Evolutionary conservation across 2,329 filamentous ascomycete genomes (phyloP), one percentile per base, ranked within the genome.

Genomic region (Dactylellina sp.): DNA sequence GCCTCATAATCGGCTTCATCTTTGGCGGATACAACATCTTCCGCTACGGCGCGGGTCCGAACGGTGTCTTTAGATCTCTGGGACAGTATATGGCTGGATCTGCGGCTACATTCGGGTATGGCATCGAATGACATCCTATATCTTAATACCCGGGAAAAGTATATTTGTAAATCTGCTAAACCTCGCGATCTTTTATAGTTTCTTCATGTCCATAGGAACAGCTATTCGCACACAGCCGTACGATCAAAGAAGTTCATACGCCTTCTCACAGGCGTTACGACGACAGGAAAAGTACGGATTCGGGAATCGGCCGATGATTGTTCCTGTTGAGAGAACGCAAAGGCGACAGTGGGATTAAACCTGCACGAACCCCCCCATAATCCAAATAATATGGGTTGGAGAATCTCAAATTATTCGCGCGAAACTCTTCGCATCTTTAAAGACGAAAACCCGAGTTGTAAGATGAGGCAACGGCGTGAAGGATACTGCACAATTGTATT

Each of bases 131-230:
- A n/a, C n/a, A n/a, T n/a, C n/a, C n/a, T n/a, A n/a, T n/a, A n/a
- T n/a, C n/a, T n/a, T n/a, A n/a, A n/a, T n/a, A n/a, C n/a, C n/a
- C n/a, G n/a, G n/a, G n/a, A n/a, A n/a, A n/a, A n/a, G n/a, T n/a
- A n/a, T n/a, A n/a, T n/a, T n/a, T n/a, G n/a, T n/a, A n/a, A n/a
- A n/a, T n/a, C n/a, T n/a, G n/a, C n/a, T n/a, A n/a, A n/a, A n/a
- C n/a, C n/a, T n/a, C n/a, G n/a, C n/a, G n/a, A n/a, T n/a, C n/a
- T n/a, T 24, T 24, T 62, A 56, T 76, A 89, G 87, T 22, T 97
- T 98, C 84, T 99, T 99, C 86, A 99, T 99, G 95, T 94, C 92
- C 68, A 97, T 99, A 78, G 95, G 95, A 78, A 97, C 92, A 78
- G 93, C 96, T 47, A 97, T 99, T 79, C 91, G 95, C 80, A 93